Evolutionary conservation across 148 eudicot genomes (phyloP), one percentile per base, ranked within the genome.

Genomic region (Rhododendron mucronatum): DNA sequence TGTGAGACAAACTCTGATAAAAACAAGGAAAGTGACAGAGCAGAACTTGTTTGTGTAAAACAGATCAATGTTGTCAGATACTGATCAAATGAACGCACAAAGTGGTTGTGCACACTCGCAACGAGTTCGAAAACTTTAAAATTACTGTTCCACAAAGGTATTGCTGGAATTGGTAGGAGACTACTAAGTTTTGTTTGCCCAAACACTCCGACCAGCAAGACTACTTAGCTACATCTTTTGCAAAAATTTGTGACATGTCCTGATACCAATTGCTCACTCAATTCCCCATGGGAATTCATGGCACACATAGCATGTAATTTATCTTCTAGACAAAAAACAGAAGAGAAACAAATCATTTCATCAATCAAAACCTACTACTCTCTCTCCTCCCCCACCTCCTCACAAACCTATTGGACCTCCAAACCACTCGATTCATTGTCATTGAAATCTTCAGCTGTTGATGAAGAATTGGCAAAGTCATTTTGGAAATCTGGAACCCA

Each of bases 241-340:
- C 83, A 81, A 81, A 81, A 81, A 37, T 16, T 50, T 53, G 67
- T 28, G 83, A 81, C 21, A 16, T 8, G 39, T 81, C 67, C 53
- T 81, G 83, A 80, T 23, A 13, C 39, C 61, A 51, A 10, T 45
- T 53, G 37, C 23, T 30, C 61, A 53, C 83, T 10, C 39, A 26
- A 3, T 81, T 53, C 13, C 51, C 55, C 23, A 47, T 26, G 59
- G 33, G 10, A 48, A 26, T 23, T 5, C 44, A 81, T 15, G 15
- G 28, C 57, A 33, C 23, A 18, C 0, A 28, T 78, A 37, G n/a
- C 23, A 37, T 13, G 21, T 33, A 33, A 73, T 15, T 33, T 28
- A 67, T n/a, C 30, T 33, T 30, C 9, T 30, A 6, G 35, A 67
- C 20, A 33, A 13, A 77, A 77, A 77, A 77, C 4, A 77, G 4